Percentiles rank a stretch among this genome's conserved stretches.
phyloP scores from a whole-genome alignment of 2,329 filamentous ascomycete genomes.

The Amesomyces nigricolor region DNA sequence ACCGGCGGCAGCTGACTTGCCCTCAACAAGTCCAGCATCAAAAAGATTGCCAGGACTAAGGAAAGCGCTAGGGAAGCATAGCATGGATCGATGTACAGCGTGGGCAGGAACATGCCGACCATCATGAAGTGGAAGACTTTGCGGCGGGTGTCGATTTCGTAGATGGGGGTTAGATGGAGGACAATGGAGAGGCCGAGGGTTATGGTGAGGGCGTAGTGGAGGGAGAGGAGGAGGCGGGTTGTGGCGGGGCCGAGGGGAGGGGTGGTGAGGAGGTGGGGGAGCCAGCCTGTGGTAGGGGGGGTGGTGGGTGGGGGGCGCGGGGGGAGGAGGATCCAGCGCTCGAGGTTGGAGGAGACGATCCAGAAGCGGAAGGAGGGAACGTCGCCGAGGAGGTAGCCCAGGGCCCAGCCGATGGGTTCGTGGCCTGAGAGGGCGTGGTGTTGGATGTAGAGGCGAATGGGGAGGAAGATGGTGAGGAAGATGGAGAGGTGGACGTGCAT shows the following conservation, averaged over 20 bases:
- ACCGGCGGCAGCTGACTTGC: constrained; percentile 88
- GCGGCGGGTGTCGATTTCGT: constrained; percentile 89
- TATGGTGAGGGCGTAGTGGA: constrained; percentile 63
- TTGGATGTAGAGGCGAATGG: constrained; percentile 65
- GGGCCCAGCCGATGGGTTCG: constrained; percentile 88
- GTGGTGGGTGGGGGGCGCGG: constrained; percentile 31
- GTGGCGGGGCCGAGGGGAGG: constrained; percentile 67
- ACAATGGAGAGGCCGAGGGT: constrained; percentile 67
- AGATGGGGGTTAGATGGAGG: constrained; percentile 65
- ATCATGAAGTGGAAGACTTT: constrained; percentile 99
- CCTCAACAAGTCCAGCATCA: constrained; percentile 81
- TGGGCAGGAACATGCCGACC: constrained; percentile 89
- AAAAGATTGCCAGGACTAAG: constrained; percentile 74
- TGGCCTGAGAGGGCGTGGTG: constrained; percentile 60
- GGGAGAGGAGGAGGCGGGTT: constrained; percentile 68
- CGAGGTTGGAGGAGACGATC: constrained; percentile 62
- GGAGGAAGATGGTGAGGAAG: constrained; percentile 59
- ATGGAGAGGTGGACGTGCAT: constrained; percentile 68
- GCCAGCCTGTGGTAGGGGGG: constrained; percentile 51
- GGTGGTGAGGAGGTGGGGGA: constrained; percentile 58
- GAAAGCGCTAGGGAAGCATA: constrained; percentile 76
- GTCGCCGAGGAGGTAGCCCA: constrained; percentile 84
- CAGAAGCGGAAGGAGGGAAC: constrained; percentile 64
- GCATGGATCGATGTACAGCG: constrained; percentile 78
- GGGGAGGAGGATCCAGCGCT: constrained; percentile 71